Evolutionary conservation across 306 rosid genomes (phyloP).

Genomic region (Cucumis cinereus): DNA sequence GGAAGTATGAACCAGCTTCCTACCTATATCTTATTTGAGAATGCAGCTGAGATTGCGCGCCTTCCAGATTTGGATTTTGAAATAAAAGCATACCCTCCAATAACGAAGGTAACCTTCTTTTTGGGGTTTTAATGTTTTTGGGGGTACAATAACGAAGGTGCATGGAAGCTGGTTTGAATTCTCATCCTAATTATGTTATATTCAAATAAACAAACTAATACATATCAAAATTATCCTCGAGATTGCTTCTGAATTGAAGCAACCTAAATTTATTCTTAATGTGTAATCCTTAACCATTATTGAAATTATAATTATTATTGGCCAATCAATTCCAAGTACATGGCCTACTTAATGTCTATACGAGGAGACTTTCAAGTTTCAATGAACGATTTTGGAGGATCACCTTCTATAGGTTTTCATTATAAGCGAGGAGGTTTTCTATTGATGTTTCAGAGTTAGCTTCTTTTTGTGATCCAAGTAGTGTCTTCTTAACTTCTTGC

Average conservation of each 20-base stretch:
- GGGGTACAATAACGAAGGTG: not conserved
- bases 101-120: constrained; percentile 47
- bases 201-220: not conserved
- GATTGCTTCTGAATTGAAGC: not conserved
- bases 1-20: constrained; percentile 87
- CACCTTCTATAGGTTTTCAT: not conserved
- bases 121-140: not conserved
- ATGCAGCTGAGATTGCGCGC: constrained; percentile 68
- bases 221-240: not conserved
- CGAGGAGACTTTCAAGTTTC: not conserved
- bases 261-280: not conserved
- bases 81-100: constrained; percentile 37
- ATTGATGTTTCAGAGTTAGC: not conserved
- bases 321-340: not conserved
- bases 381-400: not conserved
- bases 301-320: not conserved
- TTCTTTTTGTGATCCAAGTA: not conserved
- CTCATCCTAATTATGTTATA: not conserved
- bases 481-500: not conserved
- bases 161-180: too few species aligned
- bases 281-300: not conserved
- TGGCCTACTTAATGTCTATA: not conserved
- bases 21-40: constrained; percentile 67
- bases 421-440: not conserved
- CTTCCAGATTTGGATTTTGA: constrained; percentile 56